Evolutionary conservation across 352 stramenopile genomes (phyloP).

Genomic region (Pythium vanterpoolii): DNA sequence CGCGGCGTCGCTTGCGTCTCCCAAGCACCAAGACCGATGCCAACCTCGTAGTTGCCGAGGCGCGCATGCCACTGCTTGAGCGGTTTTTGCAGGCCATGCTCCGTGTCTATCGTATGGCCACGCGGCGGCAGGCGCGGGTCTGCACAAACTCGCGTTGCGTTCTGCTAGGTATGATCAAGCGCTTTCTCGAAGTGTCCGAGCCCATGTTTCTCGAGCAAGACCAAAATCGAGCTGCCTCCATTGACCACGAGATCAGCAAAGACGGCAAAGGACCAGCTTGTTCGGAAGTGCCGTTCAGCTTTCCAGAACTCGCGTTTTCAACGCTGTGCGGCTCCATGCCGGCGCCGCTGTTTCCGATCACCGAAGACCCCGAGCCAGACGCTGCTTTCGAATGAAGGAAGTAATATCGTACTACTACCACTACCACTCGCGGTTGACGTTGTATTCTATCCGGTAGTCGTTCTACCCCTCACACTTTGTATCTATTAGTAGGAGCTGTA

Average conservation of each 20-base stretch:
- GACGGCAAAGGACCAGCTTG: not conserved
- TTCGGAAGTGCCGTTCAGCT: not conserved
- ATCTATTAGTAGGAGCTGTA: not conserved
- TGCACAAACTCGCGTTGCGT: constrained; percentile 55
- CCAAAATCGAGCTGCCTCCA: not conserved
- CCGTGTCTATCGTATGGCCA: constrained; percentile 42
- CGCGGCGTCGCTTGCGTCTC: constrained; percentile 30
- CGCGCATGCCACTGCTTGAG: constrained; percentile 43
- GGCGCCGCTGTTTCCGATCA: constrained; percentile 8
- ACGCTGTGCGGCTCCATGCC: not conserved
- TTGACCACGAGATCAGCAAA: not conserved
- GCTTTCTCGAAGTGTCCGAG: constrained; percentile 39
- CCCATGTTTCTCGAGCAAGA: not conserved
- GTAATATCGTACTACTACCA: not conserved
- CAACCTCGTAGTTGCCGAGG: constrained; percentile 33
- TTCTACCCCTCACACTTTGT: not conserved
- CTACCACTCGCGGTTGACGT: not conserved
- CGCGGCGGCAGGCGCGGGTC: constrained; percentile 47
- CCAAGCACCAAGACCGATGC: constrained; percentile 1
- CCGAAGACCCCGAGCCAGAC: constrained; percentile 1
- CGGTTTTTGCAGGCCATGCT: constrained; percentile 54
- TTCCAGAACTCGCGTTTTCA: not conserved
- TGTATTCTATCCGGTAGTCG: not conserved
- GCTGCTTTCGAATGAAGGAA: not conserved
- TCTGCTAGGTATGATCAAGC: constrained; percentile 40